Evolutionary conservation across 768 basidiomycete species (phyloP), one percentile per base, ranked within the genome.

Genomic region (Cyclocybe aegerita): DNA sequence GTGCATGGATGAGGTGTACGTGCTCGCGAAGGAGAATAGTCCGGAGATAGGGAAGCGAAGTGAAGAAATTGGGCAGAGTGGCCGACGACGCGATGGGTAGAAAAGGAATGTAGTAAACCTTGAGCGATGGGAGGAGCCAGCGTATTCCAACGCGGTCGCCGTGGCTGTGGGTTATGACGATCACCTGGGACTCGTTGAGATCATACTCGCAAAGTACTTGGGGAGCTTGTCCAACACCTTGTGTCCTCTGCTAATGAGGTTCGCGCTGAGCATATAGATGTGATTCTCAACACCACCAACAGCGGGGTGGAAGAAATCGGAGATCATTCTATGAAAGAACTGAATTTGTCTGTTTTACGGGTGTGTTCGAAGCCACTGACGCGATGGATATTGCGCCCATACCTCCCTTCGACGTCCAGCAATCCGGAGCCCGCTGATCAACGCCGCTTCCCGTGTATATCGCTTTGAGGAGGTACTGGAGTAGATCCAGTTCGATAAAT

Each of bases 251-350:
- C 77, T 75, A 47, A 94, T 82, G 37, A 98, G 82, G 42, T 88
- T 86, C 14, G 88, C 85, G 50, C 87, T 86, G 41, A 99, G 79
- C 82, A 90, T 90, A 70, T 92, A 98, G 34, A 98, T 95, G 67
- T 97, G 93, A 52, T 85, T 95, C 70, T 98, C 97, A 31, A 99
- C 96, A 7, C 97, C 97, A 3, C 97, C 97, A 2, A 95, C 87
- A 50, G 82, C 78, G 0, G 97, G 97, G 62, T 91, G 85, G 71
- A 98, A 99, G 75, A 98, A 99, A 71, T 99, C 97, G 37, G 86
- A 90, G 50, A 98, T 83, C 91, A 98, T 93, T 39, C 94, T 96
- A 55, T 8, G 39, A 50, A 31, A 46, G 32, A 10, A 15, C 7
- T 40, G 9, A 40, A 31, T 23, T 3, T 16, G 12, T 15, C 51